Conservation (phyloP, 805 yeast genomes). For the Yamadazyma kitorensis region DNA sequence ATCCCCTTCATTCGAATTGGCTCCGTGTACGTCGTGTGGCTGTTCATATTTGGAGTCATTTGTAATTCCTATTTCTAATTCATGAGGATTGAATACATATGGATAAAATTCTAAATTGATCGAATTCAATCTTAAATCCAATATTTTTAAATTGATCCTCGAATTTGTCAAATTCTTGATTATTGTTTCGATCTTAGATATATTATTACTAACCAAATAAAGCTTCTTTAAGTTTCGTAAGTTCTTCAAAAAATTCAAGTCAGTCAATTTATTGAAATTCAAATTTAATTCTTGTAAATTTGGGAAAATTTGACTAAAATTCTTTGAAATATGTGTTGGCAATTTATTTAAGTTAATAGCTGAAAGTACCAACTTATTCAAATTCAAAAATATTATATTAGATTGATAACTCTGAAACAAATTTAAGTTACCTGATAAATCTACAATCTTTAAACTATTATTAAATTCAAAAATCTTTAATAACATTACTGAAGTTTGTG, state of each 20-base stretch:
- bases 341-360: slow-evolving; percentile 43
- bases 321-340: slow-evolving; percentile 27
- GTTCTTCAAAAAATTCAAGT: slow-evolving; percentile 30
- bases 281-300: slow-evolving; percentile 46
- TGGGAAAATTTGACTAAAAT: slow-evolving; percentile 41
- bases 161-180: slow-evolving; percentile 28
- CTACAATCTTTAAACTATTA: slow-evolving; percentile 29
- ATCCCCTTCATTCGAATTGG: slow-evolving; percentile 3
- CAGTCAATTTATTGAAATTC: slow-evolving; percentile 45
- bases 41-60: no score
- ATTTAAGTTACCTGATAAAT: slow-evolving; percentile 38
- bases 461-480: slow-evolving; percentile 17
- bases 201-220: slow-evolving; percentile 44
- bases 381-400: slow-evolving; percentile 31
- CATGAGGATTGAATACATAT: slow-evolving; percentile 49
- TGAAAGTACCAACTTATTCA: slow-evolving; percentile 41
- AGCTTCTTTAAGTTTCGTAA: slow-evolving; percentile 37
- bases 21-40: no score
- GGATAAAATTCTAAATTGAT: slow-evolving; percentile 48
- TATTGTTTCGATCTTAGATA: slow-evolving; percentile 31
- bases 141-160: slow-evolving; percentile 30
- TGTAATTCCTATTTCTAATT: slow-evolving; percentile 22
- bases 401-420: slow-evolving; percentile 13
- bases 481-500: slow-evolving; percentile 21
- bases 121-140: slow-evolving; percentile 52